Percentiles rank a stretch among this genome's conserved stretches.
Conservation (phyloP, 169 alveolate species). For the Babesia bigemina region DNA sequence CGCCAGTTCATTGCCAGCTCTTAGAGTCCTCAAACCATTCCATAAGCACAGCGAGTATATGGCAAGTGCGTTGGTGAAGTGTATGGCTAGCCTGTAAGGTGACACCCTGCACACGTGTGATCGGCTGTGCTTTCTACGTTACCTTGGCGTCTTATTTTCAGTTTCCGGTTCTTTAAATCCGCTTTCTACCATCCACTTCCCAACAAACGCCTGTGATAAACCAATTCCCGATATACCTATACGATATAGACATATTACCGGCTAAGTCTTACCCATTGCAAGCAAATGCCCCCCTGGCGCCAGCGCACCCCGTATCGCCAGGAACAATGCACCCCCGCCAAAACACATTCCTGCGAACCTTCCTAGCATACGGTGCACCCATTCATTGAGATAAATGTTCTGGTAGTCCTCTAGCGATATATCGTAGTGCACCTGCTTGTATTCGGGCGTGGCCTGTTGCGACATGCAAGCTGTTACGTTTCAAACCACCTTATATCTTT, state of each 20-base stretch:
- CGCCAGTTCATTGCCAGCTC: background rate
- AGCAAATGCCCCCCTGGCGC: constrained; percentile 66
- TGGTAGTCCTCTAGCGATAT: constrained; percentile 86
- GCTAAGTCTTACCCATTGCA: constrained; percentile 29
- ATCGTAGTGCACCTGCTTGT: constrained; percentile 81
- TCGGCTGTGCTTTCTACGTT: background rate
- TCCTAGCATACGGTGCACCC: constrained; percentile 89
- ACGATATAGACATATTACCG: background rate
- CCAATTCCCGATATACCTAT: constrained; percentile 67
- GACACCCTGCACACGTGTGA: constrained; percentile 68
- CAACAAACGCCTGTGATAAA: constrained; percentile 77
- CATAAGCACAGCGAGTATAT: constrained; percentile 73
- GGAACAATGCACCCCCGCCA: constrained; percentile 78
- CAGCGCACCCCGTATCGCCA: constrained; percentile 75
- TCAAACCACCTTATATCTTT: constrained; percentile 72
- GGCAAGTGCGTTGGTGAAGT: constrained; percentile 74
- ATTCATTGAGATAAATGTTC: constrained; percentile 84
- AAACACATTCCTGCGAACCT: constrained; percentile 83
- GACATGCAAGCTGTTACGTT: background rate
- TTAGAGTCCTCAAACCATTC: constrained; percentile 65
- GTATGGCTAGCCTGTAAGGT: constrained; percentile 76
- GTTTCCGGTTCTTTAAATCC: constrained; percentile 77
- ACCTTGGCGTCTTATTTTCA: constrained; percentile 77
- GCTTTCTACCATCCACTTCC: constrained; percentile 82
- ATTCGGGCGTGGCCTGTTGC: constrained; percentile 85